These are phyloP conservation scores for Dujonia santamariae DNA, from an alignment of 1,139 yeast species.

Conservation along the genomic window DNA sequence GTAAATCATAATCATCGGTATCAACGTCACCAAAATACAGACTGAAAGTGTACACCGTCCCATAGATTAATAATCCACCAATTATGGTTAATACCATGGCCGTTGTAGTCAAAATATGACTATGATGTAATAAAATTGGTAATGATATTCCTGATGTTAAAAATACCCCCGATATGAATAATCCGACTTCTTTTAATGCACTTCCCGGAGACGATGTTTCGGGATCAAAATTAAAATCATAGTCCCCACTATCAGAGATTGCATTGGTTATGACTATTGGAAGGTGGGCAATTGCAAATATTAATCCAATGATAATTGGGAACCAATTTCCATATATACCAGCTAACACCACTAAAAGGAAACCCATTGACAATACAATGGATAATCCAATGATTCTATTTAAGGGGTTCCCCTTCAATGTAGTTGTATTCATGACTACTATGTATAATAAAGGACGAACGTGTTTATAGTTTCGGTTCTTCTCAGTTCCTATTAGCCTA, in stretches of 20 bases:
- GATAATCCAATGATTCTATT: slow-evolving; percentile 74
- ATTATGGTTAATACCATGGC: slow-evolving; percentile 62
- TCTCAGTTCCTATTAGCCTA: too few species aligned
- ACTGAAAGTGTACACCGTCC: slow-evolving; percentile 71
- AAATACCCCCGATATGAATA: slow-evolving; percentile 65
- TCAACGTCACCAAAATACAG: slow-evolving; percentile 63
- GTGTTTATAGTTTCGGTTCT: too few species aligned
- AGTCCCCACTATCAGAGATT: slow-evolving; percentile 32
- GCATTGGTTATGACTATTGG: slow-evolving; percentile 52
- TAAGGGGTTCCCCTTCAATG: slow-evolving; percentile 50
- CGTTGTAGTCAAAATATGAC: slow-evolving; percentile 52
- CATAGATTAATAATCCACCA: slow-evolving; percentile 72
- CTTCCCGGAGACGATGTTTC: slow-evolving; percentile 23
- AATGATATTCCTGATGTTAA: slow-evolving; percentile 64
- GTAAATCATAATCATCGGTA: slow-evolving; percentile 29
- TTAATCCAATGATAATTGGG: slow-evolving; percentile 59
- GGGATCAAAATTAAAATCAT: slow-evolving; percentile 47
- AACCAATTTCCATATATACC: slow-evolving; percentile 77
- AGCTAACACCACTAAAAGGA: slow-evolving; percentile 72
- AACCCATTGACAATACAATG: slow-evolving; percentile 72
- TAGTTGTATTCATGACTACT: slow-evolving; percentile 33
- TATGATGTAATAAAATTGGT: slow-evolving; percentile 66
- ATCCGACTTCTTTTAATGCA: slow-evolving; percentile 55
- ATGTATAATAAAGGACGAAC: too few species aligned
- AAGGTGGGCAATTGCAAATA: slow-evolving; percentile 60